Conservation (phyloP, 2,329 filamentous ascomycete genomes). For the Aspergillus puulaauensis region DNA sequence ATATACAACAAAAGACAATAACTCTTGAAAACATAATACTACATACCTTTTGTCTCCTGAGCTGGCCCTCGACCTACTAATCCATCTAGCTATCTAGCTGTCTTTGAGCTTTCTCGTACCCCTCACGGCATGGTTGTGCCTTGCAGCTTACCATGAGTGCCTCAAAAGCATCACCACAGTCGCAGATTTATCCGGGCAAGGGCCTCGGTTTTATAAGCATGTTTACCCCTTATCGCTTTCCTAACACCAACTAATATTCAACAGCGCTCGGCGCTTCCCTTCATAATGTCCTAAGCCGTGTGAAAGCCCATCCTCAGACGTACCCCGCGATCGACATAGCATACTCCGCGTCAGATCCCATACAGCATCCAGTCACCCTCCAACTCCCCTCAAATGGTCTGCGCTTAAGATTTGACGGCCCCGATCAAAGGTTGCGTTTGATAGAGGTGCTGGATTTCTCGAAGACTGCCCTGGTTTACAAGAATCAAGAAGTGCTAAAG, state of each 20-base stretch:
- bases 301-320: constrained; percentile 81
- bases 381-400: constrained; percentile 81
- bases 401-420: constrained; percentile 87
- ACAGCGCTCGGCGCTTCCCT: constrained; percentile 85
- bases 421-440: constrained; percentile 84
- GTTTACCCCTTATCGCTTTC: constrained; percentile 19
- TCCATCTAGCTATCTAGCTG: neutral
- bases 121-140: constrained; percentile 18
- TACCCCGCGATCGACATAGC: constrained; percentile 82
- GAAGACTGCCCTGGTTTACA: constrained; percentile 80
- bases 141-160: constrained; percentile 33
- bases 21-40: neutral
- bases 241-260: constrained; percentile 23
- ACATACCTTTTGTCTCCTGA: neutral
- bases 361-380: constrained; percentile 72
- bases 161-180: constrained; percentile 37
- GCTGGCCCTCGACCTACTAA: neutral
- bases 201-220: constrained; percentile 63
- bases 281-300: constrained; percentile 80
- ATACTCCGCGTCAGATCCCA: constrained; percentile 73
- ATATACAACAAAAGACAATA: neutral
- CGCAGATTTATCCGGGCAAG: constrained; percentile 66
- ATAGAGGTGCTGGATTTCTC: constrained; percentile 91
- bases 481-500: constrained; percentile 75
- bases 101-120: neutral